Evolutionary conservation across 805 yeast genomes (phyloP), one percentile per base, ranked within the genome.

Genomic region (Saturnispora quitensis): DNA sequence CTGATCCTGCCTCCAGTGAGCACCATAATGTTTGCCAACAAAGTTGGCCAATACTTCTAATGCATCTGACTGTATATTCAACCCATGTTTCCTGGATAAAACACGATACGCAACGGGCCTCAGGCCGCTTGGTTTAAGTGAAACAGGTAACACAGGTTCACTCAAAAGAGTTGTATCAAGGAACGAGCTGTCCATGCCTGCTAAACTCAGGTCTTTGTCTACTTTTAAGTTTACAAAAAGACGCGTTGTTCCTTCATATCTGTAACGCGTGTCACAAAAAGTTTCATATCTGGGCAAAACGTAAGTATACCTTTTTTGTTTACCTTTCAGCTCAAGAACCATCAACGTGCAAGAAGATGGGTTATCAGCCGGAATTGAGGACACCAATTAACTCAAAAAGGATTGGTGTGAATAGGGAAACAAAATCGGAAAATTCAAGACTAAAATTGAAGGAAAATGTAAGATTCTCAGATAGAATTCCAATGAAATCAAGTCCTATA

Each of bases 101-200:
- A 91, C 78, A 40, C 99, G 73, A 65, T 90, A 93, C 0, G 97
- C 97, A 47, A 91, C 70, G 1, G 99, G 99, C 44, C 99, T 77
- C 43, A 93, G 71, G 61, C 86, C 86, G 0, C 91, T 79, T 0
- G 97, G 88, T 50, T 82, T 86, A 2, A 91, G 78, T 52, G 76
- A 75, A 2, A 88, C 82, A 0, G 97, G 97, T 12, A 90, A 74
- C 5, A 72, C 72, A 5, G 75, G 75, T 22, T 64, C 60, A 13
- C 55, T 58, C 62, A 62, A 60, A 17, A 27, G 36, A 1, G 45
- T 38, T 3, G 47, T 27, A 15, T 55, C 58, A 34, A 55, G 18
- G 38, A 55, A 51, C 13, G 58, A 55, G 31, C 55, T 52, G 44
- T 52, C 54, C 55, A 55, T 48, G 10, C 17, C 25, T n/a, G 9